Evolutionary conservation across 108 stramenopile species (phyloP).

Genomic region (Nitzschia inconspicua): DNA sequence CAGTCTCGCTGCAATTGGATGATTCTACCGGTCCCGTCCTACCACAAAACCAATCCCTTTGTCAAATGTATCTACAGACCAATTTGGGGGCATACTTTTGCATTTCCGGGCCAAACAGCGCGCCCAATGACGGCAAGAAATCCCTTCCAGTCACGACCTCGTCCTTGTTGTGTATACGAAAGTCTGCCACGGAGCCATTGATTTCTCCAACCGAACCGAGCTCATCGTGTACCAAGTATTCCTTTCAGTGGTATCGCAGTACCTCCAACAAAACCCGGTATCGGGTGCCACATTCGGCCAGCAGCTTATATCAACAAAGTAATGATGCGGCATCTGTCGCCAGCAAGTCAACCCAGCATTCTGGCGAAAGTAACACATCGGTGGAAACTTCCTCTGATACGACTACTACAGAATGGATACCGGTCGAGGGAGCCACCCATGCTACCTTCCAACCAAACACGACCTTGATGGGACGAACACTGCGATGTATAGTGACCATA

Average conservation of each 20-base stretch:
- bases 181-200: constrained; percentile 28
- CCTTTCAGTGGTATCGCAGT: constrained; percentile 65
- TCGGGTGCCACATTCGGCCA: background rate
- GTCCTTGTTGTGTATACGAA: constrained; percentile 32
- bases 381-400: background rate
- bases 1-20: background rate
- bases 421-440: constrained; percentile 45
- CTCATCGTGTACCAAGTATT: no score
- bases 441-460: constrained; percentile 64
- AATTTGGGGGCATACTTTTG: constrained; percentile 27
- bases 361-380: background rate
- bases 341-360: no score
- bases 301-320: background rate
- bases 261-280: background rate
- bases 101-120: background rate
- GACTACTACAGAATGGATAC: constrained; percentile 41
- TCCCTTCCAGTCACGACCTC: constrained; percentile 19
- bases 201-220: background rate
- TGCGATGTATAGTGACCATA: constrained; percentile 49
- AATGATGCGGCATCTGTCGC: no score
- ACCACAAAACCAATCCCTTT: background rate
- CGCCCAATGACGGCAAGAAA: background rate
- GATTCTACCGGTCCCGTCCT: background rate
- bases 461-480: constrained; percentile 45
- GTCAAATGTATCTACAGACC: constrained; percentile 29